phyloP scores from a whole-genome alignment of 2,329 filamentous ascomycete genomes.

The Phaeomoniella chlamydospora region DNA sequence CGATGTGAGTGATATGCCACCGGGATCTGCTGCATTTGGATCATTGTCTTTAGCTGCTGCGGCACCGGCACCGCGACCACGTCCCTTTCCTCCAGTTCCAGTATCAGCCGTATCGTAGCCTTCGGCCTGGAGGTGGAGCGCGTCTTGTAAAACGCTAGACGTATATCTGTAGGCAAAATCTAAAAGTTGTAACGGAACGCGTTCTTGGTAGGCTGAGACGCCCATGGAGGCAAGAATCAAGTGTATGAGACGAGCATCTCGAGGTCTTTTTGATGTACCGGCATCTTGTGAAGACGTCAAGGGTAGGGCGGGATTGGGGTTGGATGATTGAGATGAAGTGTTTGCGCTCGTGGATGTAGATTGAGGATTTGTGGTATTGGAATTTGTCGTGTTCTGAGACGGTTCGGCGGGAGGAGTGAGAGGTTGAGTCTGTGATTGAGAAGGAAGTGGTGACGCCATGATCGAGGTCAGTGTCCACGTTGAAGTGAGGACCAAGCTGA shows the following conservation, averaged over 20 bases:
- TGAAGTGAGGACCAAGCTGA: too few relatives aligned
- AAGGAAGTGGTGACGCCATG: constrained; percentile 6
- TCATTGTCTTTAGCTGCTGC: constrained; percentile 17
- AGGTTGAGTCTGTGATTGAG: constrained; percentile 16
- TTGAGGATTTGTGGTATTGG: constrained; percentile 11
- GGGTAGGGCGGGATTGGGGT: constrained; percentile 18
- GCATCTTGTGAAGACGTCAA: constrained; percentile 29
- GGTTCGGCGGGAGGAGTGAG: constrained; percentile 28
- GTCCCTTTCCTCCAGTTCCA: constrained; percentile 12
- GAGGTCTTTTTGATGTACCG: constrained; percentile 30
- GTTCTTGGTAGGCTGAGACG: constrained; percentile 35
- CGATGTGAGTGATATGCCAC: constrained; percentile 39
- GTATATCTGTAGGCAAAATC: constrained; percentile 41
- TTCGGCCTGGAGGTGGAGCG: constrained; percentile 34
- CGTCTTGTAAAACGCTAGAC: constrained; percentile 35
- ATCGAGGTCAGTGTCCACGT: too few relatives aligned
- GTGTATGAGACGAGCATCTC: constrained; percentile 35
- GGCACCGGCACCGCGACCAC: constrained; percentile 16
- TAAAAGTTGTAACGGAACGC: constrained; percentile 36
- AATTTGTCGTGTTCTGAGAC: constrained; percentile 10
- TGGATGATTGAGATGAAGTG: constrained; percentile 5
- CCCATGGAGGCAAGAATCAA: constrained; percentile 34
- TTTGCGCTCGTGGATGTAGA: constrained; percentile 8
- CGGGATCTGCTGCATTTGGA: constrained; percentile 24
- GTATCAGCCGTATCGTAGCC: constrained; percentile 30